Percentiles rank a stretch among this genome's conserved stretches.
These are phyloP conservation scores for Thielaviopsis populi DNA, from an alignment of 2,329 filamentous ascomycete genomes.

Conservation along the genomic window DNA sequence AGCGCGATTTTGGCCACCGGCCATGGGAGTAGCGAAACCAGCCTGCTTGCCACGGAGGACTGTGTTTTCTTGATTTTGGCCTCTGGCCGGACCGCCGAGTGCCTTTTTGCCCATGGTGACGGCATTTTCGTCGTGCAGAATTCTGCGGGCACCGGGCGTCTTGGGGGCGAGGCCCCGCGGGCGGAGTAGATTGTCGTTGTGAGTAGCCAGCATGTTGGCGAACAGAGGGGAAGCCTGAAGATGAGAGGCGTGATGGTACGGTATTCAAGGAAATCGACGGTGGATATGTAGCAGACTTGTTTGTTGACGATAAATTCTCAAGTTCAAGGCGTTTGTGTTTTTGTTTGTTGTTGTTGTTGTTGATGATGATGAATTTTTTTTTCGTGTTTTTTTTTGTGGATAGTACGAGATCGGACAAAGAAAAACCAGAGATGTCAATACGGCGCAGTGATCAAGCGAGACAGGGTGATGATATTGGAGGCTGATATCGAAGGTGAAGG, in stretches of 20 bases:
- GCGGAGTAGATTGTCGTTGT: conserved; percentile 60
- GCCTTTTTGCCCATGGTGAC: conserved; percentile 15
- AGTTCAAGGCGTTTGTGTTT: background rate
- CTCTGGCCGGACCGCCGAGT: conserved; percentile 9
- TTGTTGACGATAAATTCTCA: background rate
- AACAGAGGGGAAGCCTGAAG: background rate
- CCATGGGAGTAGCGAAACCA: conserved; percentile 8
- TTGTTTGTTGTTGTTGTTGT: background rate
- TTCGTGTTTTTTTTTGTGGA: background rate
- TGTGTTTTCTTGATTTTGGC: conserved; percentile 14
- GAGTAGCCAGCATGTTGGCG: conserved; percentile 53
- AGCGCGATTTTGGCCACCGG: conserved; percentile 47
- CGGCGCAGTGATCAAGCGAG: background rate
- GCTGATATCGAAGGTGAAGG: background rate
- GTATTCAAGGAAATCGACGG: background rate
- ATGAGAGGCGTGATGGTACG: background rate
- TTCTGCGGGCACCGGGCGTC: conserved; percentile 59
- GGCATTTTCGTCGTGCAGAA: conserved; percentile 74
- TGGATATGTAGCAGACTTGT: background rate
- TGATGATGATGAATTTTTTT: background rate
- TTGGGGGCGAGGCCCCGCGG: conserved; percentile 41
- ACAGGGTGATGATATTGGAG: background rate
- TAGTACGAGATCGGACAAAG: background rate
- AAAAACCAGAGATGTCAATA: background rate
- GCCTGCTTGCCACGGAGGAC: conserved; percentile 11